Evolutionary conservation across 768 basidiomycete genomes (phyloP), one percentile per base, ranked within the genome.

Genomic region (Arthromyces matolae): DNA sequence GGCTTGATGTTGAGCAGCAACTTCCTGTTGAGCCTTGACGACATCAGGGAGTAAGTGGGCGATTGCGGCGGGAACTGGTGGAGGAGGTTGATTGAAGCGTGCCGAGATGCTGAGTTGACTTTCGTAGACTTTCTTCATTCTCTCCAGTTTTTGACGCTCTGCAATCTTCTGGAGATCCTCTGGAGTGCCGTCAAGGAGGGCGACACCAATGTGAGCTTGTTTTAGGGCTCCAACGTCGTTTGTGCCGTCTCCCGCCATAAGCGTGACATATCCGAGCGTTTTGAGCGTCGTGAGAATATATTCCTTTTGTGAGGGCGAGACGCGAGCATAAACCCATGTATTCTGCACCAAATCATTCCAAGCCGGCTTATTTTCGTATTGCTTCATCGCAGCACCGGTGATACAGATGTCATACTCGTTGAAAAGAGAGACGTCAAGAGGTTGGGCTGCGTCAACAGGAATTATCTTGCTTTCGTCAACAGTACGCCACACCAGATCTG

Each of bases 191-290:
- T 50, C 49, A 3, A 50, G 63, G 25, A 58, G 47, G 1, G 95
- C 95, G 23, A 98, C 89, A 42, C 96, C 95, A 50, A 99, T 87
- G 64, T 99, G 93, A 1, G 96, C 96, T 64, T 96, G 93, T 67
- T 98, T 99, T 43, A 99, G 79, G 3, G 96, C 96, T 19, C 96
- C 96, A 41, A 99, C 96, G 53, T 98, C 96, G 62, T 99, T 98
- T 4, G 96, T 99, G 24, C 96, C 96, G 62, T 99, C 96, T 42
- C 96, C 96, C 5, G 94, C 96, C 96, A 98, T 98, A 42, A 99
- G 77, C 0, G 96, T 99, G 13, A 77, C 78, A 63, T 92, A 99
- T 19, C 95, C 95, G 20, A 96, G 81, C 2, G 76, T 75, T 64
- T 93, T 93, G 44, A 98, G 74, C 6, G 87, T 87, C 0, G 93